These are phyloP conservation scores for Clarkia xantiana DNA, from an alignment of 345 rosid genomes.

Conservation along the genomic window DNA sequence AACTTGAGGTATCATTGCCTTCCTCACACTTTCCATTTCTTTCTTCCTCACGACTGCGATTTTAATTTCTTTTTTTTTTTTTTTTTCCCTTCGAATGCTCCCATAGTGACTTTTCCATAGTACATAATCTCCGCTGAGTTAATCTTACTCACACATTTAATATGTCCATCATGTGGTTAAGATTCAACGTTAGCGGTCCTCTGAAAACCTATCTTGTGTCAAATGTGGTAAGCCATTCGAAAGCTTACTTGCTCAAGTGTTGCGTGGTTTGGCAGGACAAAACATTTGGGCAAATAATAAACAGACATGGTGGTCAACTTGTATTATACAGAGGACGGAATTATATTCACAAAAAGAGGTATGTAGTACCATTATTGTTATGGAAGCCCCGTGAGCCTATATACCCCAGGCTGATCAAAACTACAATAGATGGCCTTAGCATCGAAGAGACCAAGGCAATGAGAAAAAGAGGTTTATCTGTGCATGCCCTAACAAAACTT, in stretches of 20 bases:
- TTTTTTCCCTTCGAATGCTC: not conserved
- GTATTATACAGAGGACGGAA: slow-evolving; percentile 76
- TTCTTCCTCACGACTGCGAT: too few relatives aligned
- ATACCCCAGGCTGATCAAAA: slow-evolving; percentile 74
- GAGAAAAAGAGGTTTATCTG: slow-evolving; percentile 68
- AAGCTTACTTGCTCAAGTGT: slow-evolving; percentile 3
- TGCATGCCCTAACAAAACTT: slow-evolving; percentile 64
- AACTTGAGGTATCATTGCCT: slow-evolving; percentile 56
- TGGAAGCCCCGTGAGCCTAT: slow-evolving; percentile 94
- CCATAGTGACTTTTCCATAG: not conserved
- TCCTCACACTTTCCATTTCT: too few relatives aligned
- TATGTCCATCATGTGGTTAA: too few relatives aligned
- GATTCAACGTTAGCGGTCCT: too few relatives aligned
- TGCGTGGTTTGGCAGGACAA: slow-evolving; percentile 31
- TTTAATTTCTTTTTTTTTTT: not conserved
- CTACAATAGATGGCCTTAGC: slow-evolving; percentile 67
- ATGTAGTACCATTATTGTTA: slow-evolving; percentile 68
- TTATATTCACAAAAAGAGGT: slow-evolving; percentile 64
- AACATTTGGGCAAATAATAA: slow-evolving; percentile 60
- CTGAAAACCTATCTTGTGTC: too few relatives aligned
- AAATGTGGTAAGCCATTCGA: not conserved
- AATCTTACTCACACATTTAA: too few relatives aligned
- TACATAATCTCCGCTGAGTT: too few relatives aligned
- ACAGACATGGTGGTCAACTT: slow-evolving; percentile 60
- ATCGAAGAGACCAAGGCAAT: slow-evolving; percentile 75